phyloP scores from a whole-genome alignment of 2,329 filamentous ascomycete species.

The Phoma sp. region DNA sequence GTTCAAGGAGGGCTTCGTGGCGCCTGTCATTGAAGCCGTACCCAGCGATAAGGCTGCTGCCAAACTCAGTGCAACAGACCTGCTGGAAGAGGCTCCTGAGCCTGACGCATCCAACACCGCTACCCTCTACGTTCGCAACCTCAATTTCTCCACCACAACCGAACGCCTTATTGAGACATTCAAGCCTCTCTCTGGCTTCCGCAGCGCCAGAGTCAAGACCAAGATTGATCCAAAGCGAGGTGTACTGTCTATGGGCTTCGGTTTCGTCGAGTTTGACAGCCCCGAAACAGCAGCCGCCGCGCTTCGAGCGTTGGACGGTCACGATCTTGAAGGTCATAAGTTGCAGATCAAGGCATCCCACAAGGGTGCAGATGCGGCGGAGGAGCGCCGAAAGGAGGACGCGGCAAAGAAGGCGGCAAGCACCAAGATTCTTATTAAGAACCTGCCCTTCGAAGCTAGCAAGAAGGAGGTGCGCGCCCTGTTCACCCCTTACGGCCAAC shows the following conservation, averaged over 20 bases:
- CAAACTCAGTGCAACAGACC: slow-evolving; percentile 72
- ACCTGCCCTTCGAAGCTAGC: slow-evolving; percentile 87
- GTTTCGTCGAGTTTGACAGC: slow-evolving; percentile 86
- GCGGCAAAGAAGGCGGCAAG: slow-evolving; percentile 78
- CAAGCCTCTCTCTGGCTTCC: slow-evolving; percentile 81
- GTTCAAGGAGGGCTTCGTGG: slow-evolving; percentile 57
- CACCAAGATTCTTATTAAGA: slow-evolving; percentile 98
- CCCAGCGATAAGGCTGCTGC: slow-evolving; percentile 32
- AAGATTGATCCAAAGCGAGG: slow-evolving; percentile 92
- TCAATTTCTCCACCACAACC: slow-evolving; percentile 89
- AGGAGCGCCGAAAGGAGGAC: slow-evolving; percentile 83
- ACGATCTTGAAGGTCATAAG: slow-evolving; percentile 84
- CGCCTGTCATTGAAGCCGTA: slow-evolving; percentile 44
- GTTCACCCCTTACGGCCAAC: slow-evolving; percentile 87
- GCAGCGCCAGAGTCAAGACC: slow-evolving; percentile 89
- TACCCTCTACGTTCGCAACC: slow-evolving; percentile 92
- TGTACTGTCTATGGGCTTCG: slow-evolving; percentile 91
- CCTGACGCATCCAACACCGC: slow-evolving; percentile 67
- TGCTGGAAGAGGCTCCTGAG: slow-evolving; percentile 65
- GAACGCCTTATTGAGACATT: slow-evolving; percentile 78
- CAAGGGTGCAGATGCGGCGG: slow-evolving; percentile 83
- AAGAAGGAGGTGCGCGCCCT: slow-evolving; percentile 90
- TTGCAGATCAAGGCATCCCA: slow-evolving; percentile 86
- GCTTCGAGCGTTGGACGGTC: slow-evolving; percentile 83
- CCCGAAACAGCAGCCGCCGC: slow-evolving; percentile 81